These are phyloP conservation scores for Lachnellula arida DNA, from an alignment of 2,329 filamentous ascomycete genomes.

Conservation along the genomic window DNA sequence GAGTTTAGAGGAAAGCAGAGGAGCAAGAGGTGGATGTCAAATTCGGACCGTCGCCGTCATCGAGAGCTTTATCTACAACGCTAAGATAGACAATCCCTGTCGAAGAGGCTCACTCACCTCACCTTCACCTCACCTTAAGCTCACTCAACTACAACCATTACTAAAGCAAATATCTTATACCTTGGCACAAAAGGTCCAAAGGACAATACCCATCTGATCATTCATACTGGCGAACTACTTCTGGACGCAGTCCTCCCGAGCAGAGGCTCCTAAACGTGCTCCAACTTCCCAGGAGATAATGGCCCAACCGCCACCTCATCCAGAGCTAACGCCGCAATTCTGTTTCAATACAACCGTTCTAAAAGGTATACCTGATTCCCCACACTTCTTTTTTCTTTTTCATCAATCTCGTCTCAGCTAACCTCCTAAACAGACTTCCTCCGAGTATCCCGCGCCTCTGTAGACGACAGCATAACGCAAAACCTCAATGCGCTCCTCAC, in stretches of 20 bases:
- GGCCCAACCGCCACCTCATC: conserved; percentile 30
- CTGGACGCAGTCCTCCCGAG: conserved; percentile 28
- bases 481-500: conserved; percentile 86
- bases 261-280: conserved; percentile 17
- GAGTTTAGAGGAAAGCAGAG: not conserved
- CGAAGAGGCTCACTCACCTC: not conserved
- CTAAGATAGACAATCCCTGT: conserved; percentile 1
- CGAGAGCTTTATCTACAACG: conserved; percentile 12
- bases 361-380: conserved; percentile 47
- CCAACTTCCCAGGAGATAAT: conserved; percentile 23
- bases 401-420: not conserved
- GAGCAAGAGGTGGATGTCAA: not conserved
- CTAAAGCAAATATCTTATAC: too few species aligned
- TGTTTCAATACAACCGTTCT: conserved; percentile 69
- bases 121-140: too few species aligned
- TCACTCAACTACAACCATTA: too few species aligned
- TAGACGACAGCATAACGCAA: conserved; percentile 91
- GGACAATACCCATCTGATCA: not conserved
- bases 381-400: not conserved
- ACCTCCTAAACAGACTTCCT: conserved; percentile 67
- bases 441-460: conserved; percentile 72
- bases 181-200: not conserved
- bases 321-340: conserved; percentile 65
- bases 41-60: conserved; percentile 3
- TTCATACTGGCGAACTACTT: conserved; percentile 29